phyloP scores from a whole-genome alignment of 495 filamentous ascomycete species.

The Clavariopsis aquatica region DNA sequence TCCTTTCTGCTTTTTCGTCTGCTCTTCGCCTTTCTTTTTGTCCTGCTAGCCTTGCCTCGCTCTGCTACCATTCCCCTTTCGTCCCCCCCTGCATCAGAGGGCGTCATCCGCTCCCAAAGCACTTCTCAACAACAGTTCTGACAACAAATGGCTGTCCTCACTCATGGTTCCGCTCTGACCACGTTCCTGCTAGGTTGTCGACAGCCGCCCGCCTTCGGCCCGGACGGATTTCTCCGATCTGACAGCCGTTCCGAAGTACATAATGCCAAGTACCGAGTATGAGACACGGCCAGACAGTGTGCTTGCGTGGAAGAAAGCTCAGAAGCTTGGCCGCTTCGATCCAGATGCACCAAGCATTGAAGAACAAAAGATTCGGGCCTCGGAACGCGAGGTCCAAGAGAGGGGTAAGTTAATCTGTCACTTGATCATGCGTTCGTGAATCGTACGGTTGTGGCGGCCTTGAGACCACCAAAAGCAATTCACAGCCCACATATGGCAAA shows the following conservation, averaged over 20 bases:
- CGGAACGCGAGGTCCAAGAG: constrained; percentile 63
- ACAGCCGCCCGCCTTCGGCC: constrained; percentile 70
- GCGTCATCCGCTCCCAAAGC: neutral
- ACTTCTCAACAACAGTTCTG: neutral
- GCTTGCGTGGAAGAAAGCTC: constrained; percentile 86
- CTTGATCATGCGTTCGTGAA: constrained; percentile 20
- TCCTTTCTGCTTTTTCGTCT: constrained; percentile 9
- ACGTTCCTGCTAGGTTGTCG: constrained; percentile 63
- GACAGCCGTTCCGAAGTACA: constrained; percentile 81
- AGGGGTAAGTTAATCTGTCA: constrained; percentile 50
- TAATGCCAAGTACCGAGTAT: constrained; percentile 78
- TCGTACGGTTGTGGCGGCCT: constrained; percentile 8
- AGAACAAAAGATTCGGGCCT: constrained; percentile 65
- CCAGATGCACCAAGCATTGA: constrained; percentile 68
- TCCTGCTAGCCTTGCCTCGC: constrained; percentile 5
- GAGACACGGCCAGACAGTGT: constrained; percentile 81
- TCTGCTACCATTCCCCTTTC: constrained; percentile 14
- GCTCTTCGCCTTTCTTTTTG: constrained; percentile 10
- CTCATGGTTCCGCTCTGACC: constrained; percentile 28
- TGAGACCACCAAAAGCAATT: constrained; percentile 17
- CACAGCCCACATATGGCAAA: neutral
- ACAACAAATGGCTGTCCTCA: constrained; percentile 3
- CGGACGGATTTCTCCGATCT: constrained; percentile 76
- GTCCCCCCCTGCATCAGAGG: constrained; percentile 15
- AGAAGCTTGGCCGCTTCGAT: constrained; percentile 93